A percentile compares a stretch with the other conserved stretches of the same genome.
phyloP scores from a whole-genome alignment of 768 basidiomycete species.

The Tricholoma bakamatsutake region DNA sequence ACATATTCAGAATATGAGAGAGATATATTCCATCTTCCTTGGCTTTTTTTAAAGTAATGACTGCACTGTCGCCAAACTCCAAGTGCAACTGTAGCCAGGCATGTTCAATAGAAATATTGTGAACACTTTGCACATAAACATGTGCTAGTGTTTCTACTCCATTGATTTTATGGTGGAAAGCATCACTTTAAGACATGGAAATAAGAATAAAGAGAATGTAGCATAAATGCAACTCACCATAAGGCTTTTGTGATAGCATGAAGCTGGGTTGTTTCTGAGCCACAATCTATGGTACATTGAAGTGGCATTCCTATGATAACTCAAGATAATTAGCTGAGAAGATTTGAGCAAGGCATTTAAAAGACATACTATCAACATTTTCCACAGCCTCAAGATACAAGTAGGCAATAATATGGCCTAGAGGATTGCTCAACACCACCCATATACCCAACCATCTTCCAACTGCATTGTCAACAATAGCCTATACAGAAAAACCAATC shows the following conservation, averaged over 20 bases:
- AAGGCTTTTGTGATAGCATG: slow-evolving; percentile 26
- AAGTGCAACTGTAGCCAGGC: slow-evolving; percentile 28
- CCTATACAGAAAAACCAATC: slow-evolving; percentile 35
- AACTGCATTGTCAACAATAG: slow-evolving; percentile 6
- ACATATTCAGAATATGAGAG: slow-evolving; percentile 16
- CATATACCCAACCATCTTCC: slow-evolving; percentile 4
- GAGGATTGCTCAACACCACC: slow-evolving; percentile 7
- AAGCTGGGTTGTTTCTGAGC: slow-evolving; percentile 28
- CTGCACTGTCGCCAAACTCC: slow-evolving; percentile 26
- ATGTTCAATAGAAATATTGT: slow-evolving; percentile 30
- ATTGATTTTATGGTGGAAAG: slow-evolving; percentile 21
- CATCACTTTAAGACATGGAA: slow-evolving; percentile 13
- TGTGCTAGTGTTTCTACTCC: slow-evolving; percentile 23
- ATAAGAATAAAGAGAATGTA: background rate
- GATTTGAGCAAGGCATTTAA: background rate
- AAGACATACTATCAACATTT: slow-evolving; percentile 21
- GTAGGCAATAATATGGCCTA: slow-evolving; percentile 6
- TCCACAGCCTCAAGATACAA: slow-evolving; percentile 25
- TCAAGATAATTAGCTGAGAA: background rate
- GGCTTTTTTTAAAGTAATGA: slow-evolving; percentile 16
- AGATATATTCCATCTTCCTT: slow-evolving; percentile 18
- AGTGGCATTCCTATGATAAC: slow-evolving; percentile 24
- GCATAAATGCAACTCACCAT: slow-evolving; percentile 14
- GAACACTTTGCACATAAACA: slow-evolving; percentile 23
- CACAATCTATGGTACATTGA: slow-evolving; percentile 29